Evolutionary conservation across 495 filamentous ascomycete genomes (phyloP), one percentile per base, ranked within the genome.

Genomic region (Talaromyces liani): DNA sequence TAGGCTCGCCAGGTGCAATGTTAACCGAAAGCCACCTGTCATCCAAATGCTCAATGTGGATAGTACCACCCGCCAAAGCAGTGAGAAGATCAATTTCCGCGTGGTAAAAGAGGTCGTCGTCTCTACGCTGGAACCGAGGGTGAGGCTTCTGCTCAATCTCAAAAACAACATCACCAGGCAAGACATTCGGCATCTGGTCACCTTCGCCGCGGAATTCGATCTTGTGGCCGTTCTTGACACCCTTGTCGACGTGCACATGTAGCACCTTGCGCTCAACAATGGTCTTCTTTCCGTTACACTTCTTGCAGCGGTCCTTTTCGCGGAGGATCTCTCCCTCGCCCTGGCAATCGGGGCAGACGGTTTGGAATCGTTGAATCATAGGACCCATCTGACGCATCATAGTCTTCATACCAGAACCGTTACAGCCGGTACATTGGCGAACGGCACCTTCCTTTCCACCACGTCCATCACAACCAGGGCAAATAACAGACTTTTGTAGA

Each of bases 331-430:
- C 95, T 57, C 95, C 92, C 75, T 98, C 95, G 64, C 94, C 94
- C 64, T 92, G 91, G 73, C 94, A 99, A 76, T 99, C 94, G 33
- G 92, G 91, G 85, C 94, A 99, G 65, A 97, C 92, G 20, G 95
- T 98, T 84, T 98, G 95, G 85, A 98, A 98, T 58, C 94, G 90
- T 79, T 98, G 95, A 71, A 98, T 98, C 94, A 99, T 99, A 60
- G 94, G 94, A 59, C 95, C 94, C 93, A 98, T 98, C 82, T 98
- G 95, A 69, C 94, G 90, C 94, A 98, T 97, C 93, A 99, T 98
- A 22, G 90, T 97, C 87, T 98, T 98, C 91, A 96, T 95, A 77
- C 94, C 95, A 65, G 87, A 84, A 69, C 94, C 94, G 65, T 95
- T 91, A 75, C 94, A 99, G 65, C 89, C 88, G 31, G 85, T 71